Evolutionary conservation across 192 early-diverging fungal genomes (phyloP).

Genomic region (Coemansia sp.): DNA sequence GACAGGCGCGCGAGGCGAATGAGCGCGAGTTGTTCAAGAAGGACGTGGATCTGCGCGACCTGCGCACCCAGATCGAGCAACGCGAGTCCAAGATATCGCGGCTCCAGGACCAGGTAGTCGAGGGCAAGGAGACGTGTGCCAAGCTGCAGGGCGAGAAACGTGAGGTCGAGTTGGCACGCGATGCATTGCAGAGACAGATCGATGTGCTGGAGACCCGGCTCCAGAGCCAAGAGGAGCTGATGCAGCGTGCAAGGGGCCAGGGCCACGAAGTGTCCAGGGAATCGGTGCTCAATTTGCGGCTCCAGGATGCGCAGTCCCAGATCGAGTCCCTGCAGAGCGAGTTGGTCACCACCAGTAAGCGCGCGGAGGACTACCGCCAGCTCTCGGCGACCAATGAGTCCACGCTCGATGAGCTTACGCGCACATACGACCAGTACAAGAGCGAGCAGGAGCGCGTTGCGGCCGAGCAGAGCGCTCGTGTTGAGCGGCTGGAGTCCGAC

Average conservation of each 20-base stretch:
- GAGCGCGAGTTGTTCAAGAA: conserved; percentile 32
- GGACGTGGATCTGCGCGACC: conserved; percentile 37
- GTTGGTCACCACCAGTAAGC: conserved; percentile 29
- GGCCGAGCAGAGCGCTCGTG: conserved; percentile 25
- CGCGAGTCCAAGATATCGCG: conserved; percentile 28
- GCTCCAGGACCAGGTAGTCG: conserved; percentile 23
- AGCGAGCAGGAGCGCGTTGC: conserved; percentile 50
- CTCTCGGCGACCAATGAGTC: conserved; percentile 60
- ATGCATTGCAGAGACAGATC: conserved; percentile 52
- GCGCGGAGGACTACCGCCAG: conserved; percentile 49
- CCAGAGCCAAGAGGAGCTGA: conserved; percentile 52
- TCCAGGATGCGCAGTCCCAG: conserved; percentile 59
- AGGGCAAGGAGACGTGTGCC: conserved; percentile 52
- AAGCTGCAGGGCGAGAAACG: conserved; percentile 54
- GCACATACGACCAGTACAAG: conserved; percentile 70
- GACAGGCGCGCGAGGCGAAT: conserved; percentile 24
- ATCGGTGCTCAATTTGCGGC: conserved; percentile 51
- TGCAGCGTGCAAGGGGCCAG: conserved; percentile 50
- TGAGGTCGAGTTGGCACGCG: conserved; percentile 54
- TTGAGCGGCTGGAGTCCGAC: conserved; percentile 33
- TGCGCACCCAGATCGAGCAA: conserved; percentile 36
- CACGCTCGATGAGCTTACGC: conserved; percentile 62
- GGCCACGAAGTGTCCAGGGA: conserved; percentile 35
- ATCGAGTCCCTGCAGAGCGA: conserved; percentile 54
- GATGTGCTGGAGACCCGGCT: conserved; percentile 53